These are phyloP conservation scores for Leishmania arabica DNA, from an alignment of 208 protist species.

Conservation along the genomic window DNA sequence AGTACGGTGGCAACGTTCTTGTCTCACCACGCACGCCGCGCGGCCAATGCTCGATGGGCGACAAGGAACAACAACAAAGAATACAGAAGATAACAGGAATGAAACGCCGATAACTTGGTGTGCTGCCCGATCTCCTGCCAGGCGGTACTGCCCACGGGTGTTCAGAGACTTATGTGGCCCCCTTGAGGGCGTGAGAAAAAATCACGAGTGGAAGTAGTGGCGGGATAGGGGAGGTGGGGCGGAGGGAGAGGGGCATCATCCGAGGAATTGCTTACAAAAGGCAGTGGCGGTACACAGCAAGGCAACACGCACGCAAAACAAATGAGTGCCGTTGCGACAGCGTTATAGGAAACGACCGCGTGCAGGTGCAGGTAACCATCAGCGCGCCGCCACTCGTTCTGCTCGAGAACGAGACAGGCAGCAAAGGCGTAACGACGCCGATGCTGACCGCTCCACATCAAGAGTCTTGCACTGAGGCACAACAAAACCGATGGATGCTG, in stretches of 20 bases:
- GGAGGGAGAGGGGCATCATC: neutral
- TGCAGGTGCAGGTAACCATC: neutral
- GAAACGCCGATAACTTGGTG: neutral
- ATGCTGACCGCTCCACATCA: neutral
- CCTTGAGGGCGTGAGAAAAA: neutral
- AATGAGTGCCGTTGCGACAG: neutral
- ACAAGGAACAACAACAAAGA: neutral
- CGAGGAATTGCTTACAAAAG: neutral
- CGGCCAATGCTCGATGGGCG: neutral
- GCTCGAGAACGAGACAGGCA: neutral
- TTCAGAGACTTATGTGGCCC: neutral
- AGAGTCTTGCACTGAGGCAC: neutral
- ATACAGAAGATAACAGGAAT: neutral
- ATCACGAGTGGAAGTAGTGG: neutral
- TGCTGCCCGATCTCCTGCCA: neutral
- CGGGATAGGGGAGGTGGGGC: neutral
- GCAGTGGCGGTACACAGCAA: neutral
- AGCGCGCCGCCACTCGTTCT: neutral
- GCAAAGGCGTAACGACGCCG: neutral
- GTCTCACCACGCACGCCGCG: neutral
- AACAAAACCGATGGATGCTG: neutral
- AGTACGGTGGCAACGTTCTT: neutral
- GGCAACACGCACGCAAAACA: neutral
- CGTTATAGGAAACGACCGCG: neutral
- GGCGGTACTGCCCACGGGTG: neutral